Conservation (phyloP, 208 protist species). For the Crithidia thermophila region DNA sequence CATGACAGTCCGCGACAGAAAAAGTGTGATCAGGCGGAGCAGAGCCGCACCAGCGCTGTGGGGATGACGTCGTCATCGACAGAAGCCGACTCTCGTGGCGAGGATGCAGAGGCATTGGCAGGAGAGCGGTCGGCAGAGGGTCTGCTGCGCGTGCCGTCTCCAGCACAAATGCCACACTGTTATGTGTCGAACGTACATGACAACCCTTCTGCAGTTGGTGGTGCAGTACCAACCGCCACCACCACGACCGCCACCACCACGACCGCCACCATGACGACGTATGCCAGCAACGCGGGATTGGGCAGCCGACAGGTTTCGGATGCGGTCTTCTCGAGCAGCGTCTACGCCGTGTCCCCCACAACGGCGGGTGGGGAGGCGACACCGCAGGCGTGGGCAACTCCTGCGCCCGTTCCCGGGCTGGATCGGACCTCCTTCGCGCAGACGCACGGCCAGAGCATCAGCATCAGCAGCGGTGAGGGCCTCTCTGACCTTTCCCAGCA, state of each 20-base stretch:
- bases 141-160: too few species aligned
- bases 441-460: background rate
- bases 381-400: slow-evolving; percentile 13
- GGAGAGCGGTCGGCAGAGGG: too few species aligned
- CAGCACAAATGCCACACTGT: too few species aligned
- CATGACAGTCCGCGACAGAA: too few species aligned
- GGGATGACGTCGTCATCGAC: slow-evolving; percentile 13
- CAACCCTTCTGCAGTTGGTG: too few species aligned
- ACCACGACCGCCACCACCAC: background rate
- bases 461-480: background rate
- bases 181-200: too few species aligned
- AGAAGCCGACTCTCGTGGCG: background rate
- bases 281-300: too few species aligned
- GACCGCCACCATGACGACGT: too few species aligned
- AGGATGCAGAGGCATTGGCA: too few species aligned
- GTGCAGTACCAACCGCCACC: background rate
- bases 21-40: too few species aligned
- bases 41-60: slow-evolving; percentile 1
- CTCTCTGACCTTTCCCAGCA: background rate
- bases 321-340: background rate
- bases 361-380: slow-evolving; percentile 5
- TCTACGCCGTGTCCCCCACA: slow-evolving; percentile 1
- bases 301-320: slow-evolving; percentile 4
- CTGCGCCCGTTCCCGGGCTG: background rate
- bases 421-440: background rate